Conservation (phyloP, 768 basidiomycete species). For the Austroboletus festivus region DNA sequence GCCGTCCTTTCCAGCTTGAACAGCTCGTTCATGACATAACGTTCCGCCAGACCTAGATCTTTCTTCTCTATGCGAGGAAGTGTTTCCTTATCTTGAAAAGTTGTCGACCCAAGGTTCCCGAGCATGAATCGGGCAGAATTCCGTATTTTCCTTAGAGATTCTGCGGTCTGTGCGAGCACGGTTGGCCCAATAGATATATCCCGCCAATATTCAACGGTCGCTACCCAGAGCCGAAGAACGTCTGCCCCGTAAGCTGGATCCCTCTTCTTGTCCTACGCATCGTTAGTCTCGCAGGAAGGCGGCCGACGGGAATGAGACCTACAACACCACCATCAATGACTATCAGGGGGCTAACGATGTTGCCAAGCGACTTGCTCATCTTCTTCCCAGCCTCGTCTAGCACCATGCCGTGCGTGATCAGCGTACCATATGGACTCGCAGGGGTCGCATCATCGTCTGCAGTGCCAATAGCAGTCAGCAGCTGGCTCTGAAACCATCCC, state of each 20-base stretch:
- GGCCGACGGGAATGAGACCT: slow-evolving; percentile 16
- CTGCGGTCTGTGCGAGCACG: slow-evolving; percentile 69
- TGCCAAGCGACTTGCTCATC: slow-evolving; percentile 98
- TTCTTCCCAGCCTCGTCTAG: slow-evolving; percentile 84
- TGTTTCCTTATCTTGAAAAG: slow-evolving; percentile 1
- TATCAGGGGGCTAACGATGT: slow-evolving; percentile 81
- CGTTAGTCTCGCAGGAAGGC: background rate
- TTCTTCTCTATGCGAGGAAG: slow-evolving; percentile 21
- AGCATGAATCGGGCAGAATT: slow-evolving; percentile 86
- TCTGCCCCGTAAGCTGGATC: slow-evolving; percentile 85
- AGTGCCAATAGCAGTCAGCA: slow-evolving; percentile 73
- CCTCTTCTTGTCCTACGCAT: slow-evolving; percentile 56
- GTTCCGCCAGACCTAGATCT: slow-evolving; percentile 68
- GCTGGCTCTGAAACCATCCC: slow-evolving; percentile 97
- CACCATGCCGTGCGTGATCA: slow-evolving; percentile 97
- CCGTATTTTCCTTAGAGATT: slow-evolving; percentile 78
- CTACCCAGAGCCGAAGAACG: slow-evolving; percentile 86
- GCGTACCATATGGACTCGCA: slow-evolving; percentile 60
- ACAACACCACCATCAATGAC: slow-evolving; percentile 80
- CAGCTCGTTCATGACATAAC: slow-evolving; percentile 84
- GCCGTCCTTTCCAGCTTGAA: slow-evolving; percentile 67
- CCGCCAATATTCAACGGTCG: slow-evolving; percentile 83
- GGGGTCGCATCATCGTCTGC: slow-evolving; percentile 16
- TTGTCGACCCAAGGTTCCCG: slow-evolving; percentile 58
- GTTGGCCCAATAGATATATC: slow-evolving; percentile 85